A percentile compares a stretch with the other conserved stretches of the same genome.
These are phyloP conservation scores for Dunaliella primolecta DNA, from an alignment of 139 green algal genomes.

Conservation along the genomic window DNA sequence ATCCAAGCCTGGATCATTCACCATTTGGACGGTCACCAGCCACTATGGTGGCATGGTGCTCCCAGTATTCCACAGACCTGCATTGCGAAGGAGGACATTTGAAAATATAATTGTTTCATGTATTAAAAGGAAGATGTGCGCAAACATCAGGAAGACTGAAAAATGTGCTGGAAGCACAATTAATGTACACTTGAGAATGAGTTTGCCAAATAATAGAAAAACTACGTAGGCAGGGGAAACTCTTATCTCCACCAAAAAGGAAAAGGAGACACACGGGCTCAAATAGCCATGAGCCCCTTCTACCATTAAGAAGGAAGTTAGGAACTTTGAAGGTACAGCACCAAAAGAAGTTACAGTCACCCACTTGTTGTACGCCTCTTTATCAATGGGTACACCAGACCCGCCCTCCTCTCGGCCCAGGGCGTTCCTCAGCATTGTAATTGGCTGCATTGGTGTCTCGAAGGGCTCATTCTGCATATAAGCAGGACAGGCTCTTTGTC, in stretches of 20 bases:
- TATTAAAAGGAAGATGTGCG: background rate
- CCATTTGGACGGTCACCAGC: conserved; percentile 6
- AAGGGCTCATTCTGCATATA: conserved; percentile 55
- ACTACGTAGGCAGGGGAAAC: background rate
- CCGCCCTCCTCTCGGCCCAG: conserved; percentile 87
- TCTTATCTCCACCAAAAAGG: background rate
- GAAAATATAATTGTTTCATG: background rate
- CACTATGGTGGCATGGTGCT: conserved; percentile 71
- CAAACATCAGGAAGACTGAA: background rate
- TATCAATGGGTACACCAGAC: conserved; percentile 79
- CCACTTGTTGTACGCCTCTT: conserved; percentile 64
- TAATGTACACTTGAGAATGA: background rate
- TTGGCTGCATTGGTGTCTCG: conserved; percentile 85
- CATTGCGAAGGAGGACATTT: background rate
- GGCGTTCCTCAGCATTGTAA: conserved; percentile 95
- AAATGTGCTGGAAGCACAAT: background rate
- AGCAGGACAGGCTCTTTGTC: no score
- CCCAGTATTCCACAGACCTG: conserved; percentile 74
- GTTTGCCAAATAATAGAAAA: background rate
- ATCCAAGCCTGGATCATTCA: background rate
- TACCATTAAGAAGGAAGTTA: background rate
- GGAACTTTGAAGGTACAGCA: no score
- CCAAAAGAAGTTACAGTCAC: background rate
- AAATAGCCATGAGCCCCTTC: background rate
- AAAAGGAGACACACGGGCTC: background rate